phyloP scores from a whole-genome alignment of 73 alveolate genomes.

The Paramecium octaurelia region DNA sequence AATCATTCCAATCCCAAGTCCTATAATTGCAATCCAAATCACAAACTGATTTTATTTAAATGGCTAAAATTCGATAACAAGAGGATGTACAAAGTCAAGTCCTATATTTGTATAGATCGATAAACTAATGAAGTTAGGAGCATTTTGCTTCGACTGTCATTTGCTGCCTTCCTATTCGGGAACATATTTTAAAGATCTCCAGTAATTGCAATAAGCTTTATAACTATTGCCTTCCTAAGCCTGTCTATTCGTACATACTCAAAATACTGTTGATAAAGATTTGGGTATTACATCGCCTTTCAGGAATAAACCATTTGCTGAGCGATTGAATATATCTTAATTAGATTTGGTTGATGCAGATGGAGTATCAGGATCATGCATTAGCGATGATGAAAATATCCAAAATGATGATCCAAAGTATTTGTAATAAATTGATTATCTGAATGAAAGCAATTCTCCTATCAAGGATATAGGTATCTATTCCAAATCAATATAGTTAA shows the following conservation, averaged over 20 bases:
- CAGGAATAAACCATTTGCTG: not conserved
- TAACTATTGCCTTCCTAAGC: not conserved
- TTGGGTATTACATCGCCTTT: not conserved
- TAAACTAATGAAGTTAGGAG: not conserved
- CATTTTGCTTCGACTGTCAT: not conserved
- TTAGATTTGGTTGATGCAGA: slow-evolving; percentile 11
- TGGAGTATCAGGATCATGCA: not conserved
- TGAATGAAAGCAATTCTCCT: not conserved
- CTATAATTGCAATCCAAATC: not conserved
- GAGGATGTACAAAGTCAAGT: not conserved
- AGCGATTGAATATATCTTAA: not conserved
- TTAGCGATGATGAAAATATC: not conserved
- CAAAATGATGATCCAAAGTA: not conserved
- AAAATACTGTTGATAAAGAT: not conserved
- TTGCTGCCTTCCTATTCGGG: not conserved
- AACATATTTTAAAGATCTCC: not conserved
- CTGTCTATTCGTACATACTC: not conserved
- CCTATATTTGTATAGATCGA: not conserved
- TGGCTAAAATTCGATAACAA: not conserved
- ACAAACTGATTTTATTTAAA: not conserved
- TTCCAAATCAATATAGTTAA: not conserved
- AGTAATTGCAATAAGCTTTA: not conserved
- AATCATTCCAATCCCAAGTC: not conserved
- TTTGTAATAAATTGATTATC: not conserved
- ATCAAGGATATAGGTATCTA: not conserved